phyloP scores from a whole-genome alignment of 73 alveolate species.

The Paramecium sonneborni region DNA sequence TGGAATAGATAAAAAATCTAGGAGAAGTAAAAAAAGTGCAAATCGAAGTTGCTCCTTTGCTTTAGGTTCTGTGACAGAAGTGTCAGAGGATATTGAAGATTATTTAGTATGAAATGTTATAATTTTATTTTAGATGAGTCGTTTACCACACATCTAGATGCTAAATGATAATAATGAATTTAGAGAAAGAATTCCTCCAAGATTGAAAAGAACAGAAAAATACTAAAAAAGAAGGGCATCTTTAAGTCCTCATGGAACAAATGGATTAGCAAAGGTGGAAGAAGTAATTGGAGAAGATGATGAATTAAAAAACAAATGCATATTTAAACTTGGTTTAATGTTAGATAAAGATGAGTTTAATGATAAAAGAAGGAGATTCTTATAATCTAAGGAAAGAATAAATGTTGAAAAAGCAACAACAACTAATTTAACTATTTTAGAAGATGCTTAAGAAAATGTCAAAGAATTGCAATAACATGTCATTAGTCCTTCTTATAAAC shows the following conservation, averaged over 20 bases:
- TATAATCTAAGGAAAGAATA: not conserved
- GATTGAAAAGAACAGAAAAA: not conserved
- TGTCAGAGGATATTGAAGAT: slow-evolving; percentile 36
- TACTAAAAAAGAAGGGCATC: slow-evolving; percentile 17
- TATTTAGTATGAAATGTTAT: not conserved
- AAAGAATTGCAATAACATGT: not conserved
- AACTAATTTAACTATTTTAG: slow-evolving; percentile 16
- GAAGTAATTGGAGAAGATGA: slow-evolving; percentile 54
- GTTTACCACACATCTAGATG: slow-evolving; percentile 11
- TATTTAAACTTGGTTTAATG: slow-evolving; percentile 39
- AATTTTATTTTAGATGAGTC: not conserved
- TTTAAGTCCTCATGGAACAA: slow-evolving; percentile 60
- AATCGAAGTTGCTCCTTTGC: slow-evolving; percentile 38
- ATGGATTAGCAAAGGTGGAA: slow-evolving; percentile 41
- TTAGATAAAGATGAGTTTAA: slow-evolving; percentile 38
- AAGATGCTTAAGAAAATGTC: slow-evolving; percentile 48
- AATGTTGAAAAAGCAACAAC: not conserved
- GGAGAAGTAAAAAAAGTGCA: slow-evolving; percentile 30
- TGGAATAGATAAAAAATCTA: slow-evolving; percentile 27
- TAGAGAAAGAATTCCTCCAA: slow-evolving; percentile 5
- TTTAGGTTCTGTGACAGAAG: slow-evolving; percentile 37
- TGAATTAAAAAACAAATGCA: slow-evolving; percentile 21
- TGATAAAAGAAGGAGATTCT: not conserved
- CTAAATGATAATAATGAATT: slow-evolving; percentile 27
- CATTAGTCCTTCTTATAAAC: slow-evolving; percentile 35